Percentiles rank a stretch among this genome's conserved stretches.
Evolutionary conservation across 805 yeast species (phyloP).

Genomic region (Sugiyamaella qingdaonensis): DNA sequence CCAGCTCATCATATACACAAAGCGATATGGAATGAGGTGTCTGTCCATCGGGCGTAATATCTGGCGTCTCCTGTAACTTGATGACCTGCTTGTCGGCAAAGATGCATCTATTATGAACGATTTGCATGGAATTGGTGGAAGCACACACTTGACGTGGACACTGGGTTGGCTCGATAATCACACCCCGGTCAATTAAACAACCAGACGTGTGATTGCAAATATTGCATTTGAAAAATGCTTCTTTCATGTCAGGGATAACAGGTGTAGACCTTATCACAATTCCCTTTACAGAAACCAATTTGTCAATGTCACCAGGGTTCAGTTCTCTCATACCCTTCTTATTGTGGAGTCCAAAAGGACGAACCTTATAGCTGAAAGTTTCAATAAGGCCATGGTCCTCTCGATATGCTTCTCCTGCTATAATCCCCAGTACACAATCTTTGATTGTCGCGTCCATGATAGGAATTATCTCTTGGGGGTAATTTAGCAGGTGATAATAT

Average conservation of each 20-base stretch:
- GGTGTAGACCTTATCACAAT: slow-evolving; percentile 84
- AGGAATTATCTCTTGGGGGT: slow-evolving; percentile 95
- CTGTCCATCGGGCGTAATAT: slow-evolving; percentile 95
- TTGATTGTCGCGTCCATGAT: slow-evolving; percentile 96
- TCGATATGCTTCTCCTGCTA: slow-evolving; percentile 12
- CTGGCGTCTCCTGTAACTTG: slow-evolving; percentile 93
- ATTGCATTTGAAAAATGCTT: slow-evolving; percentile 90
- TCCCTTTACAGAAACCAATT: slow-evolving; percentile 86
- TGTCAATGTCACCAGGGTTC: slow-evolving; percentile 92
- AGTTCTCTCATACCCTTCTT: slow-evolving; percentile 80
- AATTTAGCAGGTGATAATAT: slow-evolving; percentile 80
- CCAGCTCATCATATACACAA: slow-evolving; percentile 93
- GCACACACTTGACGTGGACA: slow-evolving; percentile 90
- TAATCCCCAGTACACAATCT: slow-evolving; percentile 66
- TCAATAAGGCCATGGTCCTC: slow-evolving; percentile 64
- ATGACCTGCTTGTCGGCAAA: slow-evolving; percentile 95
- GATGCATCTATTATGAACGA: slow-evolving; percentile 86
- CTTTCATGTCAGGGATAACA: slow-evolving; percentile 95
- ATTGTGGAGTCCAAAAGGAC: slow-evolving; percentile 80
- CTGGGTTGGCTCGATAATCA: slow-evolving; percentile 84
- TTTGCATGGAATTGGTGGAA: slow-evolving; percentile 78
- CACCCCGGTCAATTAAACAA: slow-evolving; percentile 91
- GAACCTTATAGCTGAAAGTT: slow-evolving; percentile 73
- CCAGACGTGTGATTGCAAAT: slow-evolving; percentile 91
- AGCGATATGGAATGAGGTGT: slow-evolving; percentile 95